Conservation (phyloP, 345 rosid species). For the Firmiana major region DNA sequence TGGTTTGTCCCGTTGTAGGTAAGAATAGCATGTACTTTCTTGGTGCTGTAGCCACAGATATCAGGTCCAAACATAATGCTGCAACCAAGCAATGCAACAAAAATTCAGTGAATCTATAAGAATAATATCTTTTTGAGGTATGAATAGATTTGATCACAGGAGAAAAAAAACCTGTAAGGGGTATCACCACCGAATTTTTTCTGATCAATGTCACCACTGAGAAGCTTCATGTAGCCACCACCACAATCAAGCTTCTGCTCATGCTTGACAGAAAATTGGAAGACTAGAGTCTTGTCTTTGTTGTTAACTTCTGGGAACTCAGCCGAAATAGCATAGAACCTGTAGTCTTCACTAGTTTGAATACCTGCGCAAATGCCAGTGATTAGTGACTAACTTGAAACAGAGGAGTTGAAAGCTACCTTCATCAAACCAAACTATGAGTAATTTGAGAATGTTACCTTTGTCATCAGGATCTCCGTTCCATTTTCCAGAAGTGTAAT, state of each 20-base stretch:
- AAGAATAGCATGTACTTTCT: conserved; percentile 99
- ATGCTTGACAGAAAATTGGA: conserved; percentile 96
- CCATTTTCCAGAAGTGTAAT: conserved; percentile 92
- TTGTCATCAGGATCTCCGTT: conserved; percentile 78
- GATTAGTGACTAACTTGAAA: not conserved
- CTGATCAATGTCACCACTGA: conserved; percentile 85
- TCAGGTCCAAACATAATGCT: conserved; percentile 99
- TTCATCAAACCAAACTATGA: not conserved
- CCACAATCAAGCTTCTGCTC: conserved; percentile 99
- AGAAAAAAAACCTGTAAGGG: conserved; percentile 61
- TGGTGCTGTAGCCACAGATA: conserved; percentile 95
- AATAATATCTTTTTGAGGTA: not conserved
- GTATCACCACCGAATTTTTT: conserved; percentile 97
- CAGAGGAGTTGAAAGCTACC: not conserved
- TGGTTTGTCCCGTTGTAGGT: conserved; percentile 74
- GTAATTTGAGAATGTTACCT: conserved; percentile 42
- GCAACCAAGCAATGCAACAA: conserved; percentile 26
- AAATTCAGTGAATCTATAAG: not conserved
- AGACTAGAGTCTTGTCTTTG: conserved; percentile 86
- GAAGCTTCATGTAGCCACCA: conserved; percentile 98
- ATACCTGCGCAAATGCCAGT: conserved; percentile 69
- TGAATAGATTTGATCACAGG: not conserved
- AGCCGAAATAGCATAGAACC: conserved; percentile 95
- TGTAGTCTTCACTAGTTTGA: conserved; percentile 93
- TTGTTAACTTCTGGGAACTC: conserved; percentile 87